These are phyloP conservation scores for Dissophora ornata DNA, from an alignment of 192 early-diverging fungal species.

Conservation along the genomic window DNA sequence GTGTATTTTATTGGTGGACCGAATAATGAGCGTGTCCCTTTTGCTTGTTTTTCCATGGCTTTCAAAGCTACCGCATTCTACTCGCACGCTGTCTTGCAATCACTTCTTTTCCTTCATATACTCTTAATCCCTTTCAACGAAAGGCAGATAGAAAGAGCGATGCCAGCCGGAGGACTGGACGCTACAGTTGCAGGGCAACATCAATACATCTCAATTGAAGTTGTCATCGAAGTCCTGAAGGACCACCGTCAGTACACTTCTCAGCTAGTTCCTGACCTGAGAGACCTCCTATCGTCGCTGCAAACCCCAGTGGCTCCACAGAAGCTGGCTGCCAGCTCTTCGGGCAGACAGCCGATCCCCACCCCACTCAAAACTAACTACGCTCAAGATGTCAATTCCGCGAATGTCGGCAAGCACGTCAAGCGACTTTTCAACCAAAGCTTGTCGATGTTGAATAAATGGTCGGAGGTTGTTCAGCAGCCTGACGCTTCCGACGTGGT, in stretches of 20 bases:
- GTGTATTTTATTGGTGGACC: neutral
- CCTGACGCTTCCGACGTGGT: conserved; percentile 2
- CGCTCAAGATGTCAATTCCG: neutral
- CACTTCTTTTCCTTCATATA: too few species aligned
- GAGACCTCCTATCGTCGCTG: neutral
- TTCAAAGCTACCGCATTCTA: too few species aligned
- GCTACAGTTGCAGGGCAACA: neutral
- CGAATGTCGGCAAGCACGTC: conserved; percentile 17
- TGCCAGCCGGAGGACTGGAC: neutral
- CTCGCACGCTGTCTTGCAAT: too few species aligned
- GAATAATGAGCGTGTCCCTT: too few species aligned
- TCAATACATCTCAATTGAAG: conserved; percentile 8
- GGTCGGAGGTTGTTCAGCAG: conserved; percentile 31
- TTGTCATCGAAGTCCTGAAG: conserved; percentile 12
- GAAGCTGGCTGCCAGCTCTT: neutral
- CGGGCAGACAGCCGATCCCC: too few species aligned
- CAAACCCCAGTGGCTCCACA: neutral
- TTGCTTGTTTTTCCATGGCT: too few species aligned
- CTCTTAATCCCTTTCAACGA: neutral
- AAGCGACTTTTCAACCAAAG: conserved; percentile 40
- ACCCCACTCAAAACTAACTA: too few species aligned
- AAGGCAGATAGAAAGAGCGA: too few species aligned
- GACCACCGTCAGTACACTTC: conserved; percentile 25
- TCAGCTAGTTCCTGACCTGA: conserved; percentile 13
- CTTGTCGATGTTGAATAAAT: conserved; percentile 19